Percentiles rank a stretch among this genome's conserved stretches.
These are phyloP conservation scores for Diaporthe citrichinensis DNA, from an alignment of 2,329 filamentous ascomycete genomes.

Conservation along the genomic window DNA sequence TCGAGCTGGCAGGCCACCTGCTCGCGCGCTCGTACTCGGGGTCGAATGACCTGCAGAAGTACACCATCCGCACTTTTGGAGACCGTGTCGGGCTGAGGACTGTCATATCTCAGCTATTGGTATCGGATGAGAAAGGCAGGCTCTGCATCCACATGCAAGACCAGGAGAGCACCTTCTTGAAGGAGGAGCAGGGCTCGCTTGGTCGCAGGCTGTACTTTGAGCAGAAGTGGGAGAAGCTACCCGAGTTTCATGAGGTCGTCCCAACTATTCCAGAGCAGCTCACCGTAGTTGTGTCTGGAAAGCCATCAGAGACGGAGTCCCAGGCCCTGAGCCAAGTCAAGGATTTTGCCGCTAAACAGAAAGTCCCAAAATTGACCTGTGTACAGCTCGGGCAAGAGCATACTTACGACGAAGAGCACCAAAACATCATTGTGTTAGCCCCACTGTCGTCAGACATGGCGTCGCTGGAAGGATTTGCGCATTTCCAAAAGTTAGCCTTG, in stretches of 20 bases:
- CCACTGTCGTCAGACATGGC: not conserved
- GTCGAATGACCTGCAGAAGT: not conserved
- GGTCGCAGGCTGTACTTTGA: constrained; percentile 17
- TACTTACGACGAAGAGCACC: not conserved
- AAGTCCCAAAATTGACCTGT: not conserved
- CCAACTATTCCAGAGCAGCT: not conserved
- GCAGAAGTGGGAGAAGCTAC: constrained; percentile 1
- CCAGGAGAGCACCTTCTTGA: constrained; percentile 18
- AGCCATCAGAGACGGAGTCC: not conserved
- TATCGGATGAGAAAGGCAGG: constrained; percentile 13
- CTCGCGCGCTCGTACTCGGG: not conserved
- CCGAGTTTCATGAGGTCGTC: not conserved
- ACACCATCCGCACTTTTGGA: constrained; percentile 5
- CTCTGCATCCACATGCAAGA: constrained; percentile 23
- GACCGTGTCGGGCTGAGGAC: not conserved
- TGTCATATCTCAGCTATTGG: constrained; percentile 11
- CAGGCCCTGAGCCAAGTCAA: not conserved
- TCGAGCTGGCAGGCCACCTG: constrained; percentile 5
- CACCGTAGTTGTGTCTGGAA: not conserved
- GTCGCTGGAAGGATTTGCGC: not conserved
- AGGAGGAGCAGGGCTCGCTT: constrained; percentile 20
- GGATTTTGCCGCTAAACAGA: not conserved
- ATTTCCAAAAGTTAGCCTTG: not conserved
- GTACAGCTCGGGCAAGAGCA: not conserved
- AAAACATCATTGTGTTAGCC: not conserved